Conservation (phyloP, 805 yeast species). For the Ogataea degrootiae region DNA sequence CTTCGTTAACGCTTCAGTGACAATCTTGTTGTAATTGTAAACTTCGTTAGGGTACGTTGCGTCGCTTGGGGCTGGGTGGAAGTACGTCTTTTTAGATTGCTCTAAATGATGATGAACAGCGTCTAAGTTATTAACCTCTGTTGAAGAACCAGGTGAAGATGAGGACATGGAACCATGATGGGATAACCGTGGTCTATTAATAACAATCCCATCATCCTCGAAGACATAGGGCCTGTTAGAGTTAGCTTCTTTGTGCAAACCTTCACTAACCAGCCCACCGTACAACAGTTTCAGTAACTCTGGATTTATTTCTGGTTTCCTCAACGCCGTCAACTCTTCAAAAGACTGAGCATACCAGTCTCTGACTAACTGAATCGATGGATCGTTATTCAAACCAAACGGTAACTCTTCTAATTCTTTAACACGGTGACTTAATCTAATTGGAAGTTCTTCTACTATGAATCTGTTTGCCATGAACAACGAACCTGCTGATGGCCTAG, state of each 20-base stretch:
- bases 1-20: constrained; percentile 58
- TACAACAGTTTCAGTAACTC: constrained; percentile 36
- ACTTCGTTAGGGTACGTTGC: constrained; percentile 71
- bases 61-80: constrained; percentile 47
- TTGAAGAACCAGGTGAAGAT: not conserved
- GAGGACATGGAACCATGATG: not conserved
- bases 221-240: constrained; percentile 20
- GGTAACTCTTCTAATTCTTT: constrained; percentile 81
- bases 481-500: constrained; percentile 70
- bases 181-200: constrained; percentile 17
- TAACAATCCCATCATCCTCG: constrained; percentile 47
- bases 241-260: constrained; percentile 3
- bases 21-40: constrained; percentile 61
- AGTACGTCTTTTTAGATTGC: constrained; percentile 34
- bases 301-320: constrained; percentile 48
- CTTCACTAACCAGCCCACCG: constrained; percentile 6
- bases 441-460: constrained; percentile 81
- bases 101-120: constrained; percentile 5
- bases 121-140: constrained; percentile 8
- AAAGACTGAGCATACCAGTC: constrained; percentile 92
- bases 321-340: constrained; percentile 68
- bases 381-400: constrained; percentile 64
- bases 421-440: constrained; percentile 79
- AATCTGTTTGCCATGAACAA: constrained; percentile 80
- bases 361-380: constrained; percentile 68